Conservation (phyloP, 108 stramenopile species). For the Cylindrotheca closterium region DNA sequence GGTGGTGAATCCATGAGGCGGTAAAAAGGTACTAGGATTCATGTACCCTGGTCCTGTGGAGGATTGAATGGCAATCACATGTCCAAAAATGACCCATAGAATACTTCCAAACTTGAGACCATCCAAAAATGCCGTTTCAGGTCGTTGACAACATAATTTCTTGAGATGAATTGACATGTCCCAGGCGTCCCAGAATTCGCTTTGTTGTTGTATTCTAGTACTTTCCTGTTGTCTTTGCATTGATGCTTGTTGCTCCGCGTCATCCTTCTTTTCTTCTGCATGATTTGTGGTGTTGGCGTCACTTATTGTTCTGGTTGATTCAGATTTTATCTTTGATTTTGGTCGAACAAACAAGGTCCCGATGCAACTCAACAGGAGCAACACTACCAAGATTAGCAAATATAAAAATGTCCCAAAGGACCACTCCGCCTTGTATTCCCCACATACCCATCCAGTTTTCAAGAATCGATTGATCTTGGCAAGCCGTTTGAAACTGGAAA, state of each 20-base stretch:
- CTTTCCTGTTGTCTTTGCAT: neutral
- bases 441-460: constrained; percentile 55
- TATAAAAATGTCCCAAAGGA: constrained; percentile 15
- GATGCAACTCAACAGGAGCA: neutral
- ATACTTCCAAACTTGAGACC: constrained; percentile 48
- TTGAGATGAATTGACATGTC: constrained; percentile 11
- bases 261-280: constrained; percentile 18
- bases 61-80: constrained; percentile 50
- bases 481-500: constrained; percentile 25
- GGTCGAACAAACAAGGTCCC: constrained; percentile 8
- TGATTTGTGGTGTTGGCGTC: neutral
- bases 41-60: constrained; percentile 43
- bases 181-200: constrained; percentile 35
- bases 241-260: neutral
- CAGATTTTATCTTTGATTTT: neutral
- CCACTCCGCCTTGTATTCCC: constrained; percentile 40
- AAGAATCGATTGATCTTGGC: constrained; percentile 41
- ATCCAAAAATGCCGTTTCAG: constrained; percentile 46
- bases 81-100: constrained; percentile 54
- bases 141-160: constrained; percentile 9
- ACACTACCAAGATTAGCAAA: neutral
- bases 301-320: neutral
- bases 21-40: constrained; percentile 49
- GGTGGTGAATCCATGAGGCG: constrained; percentile 45
- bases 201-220: neutral